Base-by-base conservation (phyloP, 306 rosid species). In the Dalbergia cultrata region DNA sequence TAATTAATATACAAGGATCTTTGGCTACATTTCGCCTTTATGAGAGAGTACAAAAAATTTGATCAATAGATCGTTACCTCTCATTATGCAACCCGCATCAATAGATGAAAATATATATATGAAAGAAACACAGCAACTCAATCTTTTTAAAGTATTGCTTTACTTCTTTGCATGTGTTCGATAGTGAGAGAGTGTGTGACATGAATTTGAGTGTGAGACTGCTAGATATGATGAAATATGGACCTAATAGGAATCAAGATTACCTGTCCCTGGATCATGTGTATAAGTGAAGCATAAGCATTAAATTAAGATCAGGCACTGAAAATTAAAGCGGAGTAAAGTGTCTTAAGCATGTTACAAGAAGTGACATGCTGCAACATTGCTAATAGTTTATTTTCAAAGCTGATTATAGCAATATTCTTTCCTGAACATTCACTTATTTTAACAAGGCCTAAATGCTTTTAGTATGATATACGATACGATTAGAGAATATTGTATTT, bases 321-420 rank as follows among this genome's bases (percentile, higher is more conserved):
- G 34, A 66, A 35, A 56, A 54, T 59, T 41, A 75, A 83, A 86
- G 87, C 61, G 33, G 67, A 58, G 80, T 77, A 86, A 83, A 83
- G 90, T 72, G 62, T 80, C 34, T 4, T 49, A 5, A 54, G 71
- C 89, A 80, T 83, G 83, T 86, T 83, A 70, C 73, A 80, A 67
- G 49, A 57, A 72, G 72, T 67, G 79, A 63, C 87, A 75, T 35
- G 59, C 75, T 80, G 70, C 82, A 84, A 72, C 49, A 22, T 61
- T 75, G 61, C 8, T 52, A 80, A 80, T 73, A 22, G 47, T 79
- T 67, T 67, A 80, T 68, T 74, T 35, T 8, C 79, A 83, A 86
- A 86, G 85, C 81, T 83, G 79, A 7, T 72, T 59, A 72, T 72
- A 67, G 76, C 68, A 60, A 83, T 82, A 83, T 83, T 80, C 85